Evolutionary conservation across 768 basidiomycete species (phyloP).

Genomic region (Mycena albidolilacea): DNA sequence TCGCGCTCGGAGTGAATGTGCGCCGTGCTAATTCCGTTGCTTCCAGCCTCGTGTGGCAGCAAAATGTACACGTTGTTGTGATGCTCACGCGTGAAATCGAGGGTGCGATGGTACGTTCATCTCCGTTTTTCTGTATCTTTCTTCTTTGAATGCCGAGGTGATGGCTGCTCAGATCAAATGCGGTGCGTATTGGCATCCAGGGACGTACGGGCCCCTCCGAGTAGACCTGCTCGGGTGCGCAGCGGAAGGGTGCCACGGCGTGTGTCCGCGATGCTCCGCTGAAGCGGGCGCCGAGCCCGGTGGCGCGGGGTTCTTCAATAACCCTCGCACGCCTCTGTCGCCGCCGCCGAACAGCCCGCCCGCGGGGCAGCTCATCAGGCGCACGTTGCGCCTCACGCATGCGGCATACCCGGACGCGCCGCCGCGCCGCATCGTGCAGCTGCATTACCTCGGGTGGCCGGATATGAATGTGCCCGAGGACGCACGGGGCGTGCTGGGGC

Average conservation of each 20-base stretch:
- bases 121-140: not conserved
- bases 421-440: conserved; percentile 81
- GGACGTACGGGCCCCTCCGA: conserved; percentile 78
- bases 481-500: conserved; percentile 78
- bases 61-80: conserved; percentile 94
- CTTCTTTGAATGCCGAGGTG: not conserved
- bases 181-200: conserved; percentile 88
- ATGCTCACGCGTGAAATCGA: conserved; percentile 97
- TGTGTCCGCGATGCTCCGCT: conserved; percentile 24
- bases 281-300: conserved; percentile 40
- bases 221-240: conserved; percentile 59
- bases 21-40: not conserved
- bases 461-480: conserved; percentile 96
- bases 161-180: conserved; percentile 73
- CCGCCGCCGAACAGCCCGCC: not conserved
- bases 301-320: conserved; percentile 22
- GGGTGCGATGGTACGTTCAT: conserved; percentile 67
- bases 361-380: conserved; percentile 59
- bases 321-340: not conserved
- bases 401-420: conserved; percentile 69
- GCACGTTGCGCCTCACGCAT: conserved; percentile 80
- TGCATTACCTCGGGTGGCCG: conserved; percentile 97
- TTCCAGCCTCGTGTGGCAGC: conserved; percentile 89
- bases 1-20: not conserved
- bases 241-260: conserved; percentile 38